phyloP scores from a whole-genome alignment of 495 filamentous ascomycete genomes.

The Terfezia boudieri region DNA sequence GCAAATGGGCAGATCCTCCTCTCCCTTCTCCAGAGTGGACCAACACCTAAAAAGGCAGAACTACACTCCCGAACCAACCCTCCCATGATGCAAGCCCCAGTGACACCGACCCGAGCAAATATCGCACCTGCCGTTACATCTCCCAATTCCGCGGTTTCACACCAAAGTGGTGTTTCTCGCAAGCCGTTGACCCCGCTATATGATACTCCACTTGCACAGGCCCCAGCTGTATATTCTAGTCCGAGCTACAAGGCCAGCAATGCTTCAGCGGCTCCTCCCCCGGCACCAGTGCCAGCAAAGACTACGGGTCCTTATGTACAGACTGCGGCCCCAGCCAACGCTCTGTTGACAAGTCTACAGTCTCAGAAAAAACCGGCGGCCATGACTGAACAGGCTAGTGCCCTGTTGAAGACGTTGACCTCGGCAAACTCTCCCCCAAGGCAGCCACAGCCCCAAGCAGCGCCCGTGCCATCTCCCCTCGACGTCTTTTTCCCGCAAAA shows the following conservation, averaged over 20 bases:
- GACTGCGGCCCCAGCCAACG: conserved; percentile 3
- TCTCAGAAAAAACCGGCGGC: conserved; percentile 5
- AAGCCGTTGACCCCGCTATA: conserved; percentile 35
- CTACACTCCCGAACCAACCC: not conserved
- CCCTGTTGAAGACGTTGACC: conserved; percentile 1
- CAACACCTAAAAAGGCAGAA: not conserved
- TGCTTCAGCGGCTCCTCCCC: not conserved
- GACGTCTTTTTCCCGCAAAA: not conserved
- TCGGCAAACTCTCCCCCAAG: not conserved
- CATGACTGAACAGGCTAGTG: conserved; percentile 8
- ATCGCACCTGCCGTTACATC: conserved; percentile 3
- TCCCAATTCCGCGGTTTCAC: conserved; percentile 28
- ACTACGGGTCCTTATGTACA: not conserved
- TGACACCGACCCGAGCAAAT: not conserved
- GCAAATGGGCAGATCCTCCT: conserved; percentile 13
- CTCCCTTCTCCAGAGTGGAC: conserved; percentile 9
- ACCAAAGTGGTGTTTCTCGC: conserved; percentile 3
- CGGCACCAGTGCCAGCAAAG: not conserved
- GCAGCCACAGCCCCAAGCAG: not conserved
- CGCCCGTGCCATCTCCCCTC: not conserved
- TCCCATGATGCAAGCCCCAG: not conserved
- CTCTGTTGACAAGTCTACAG: conserved; percentile 1
- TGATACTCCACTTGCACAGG: conserved; percentile 28
- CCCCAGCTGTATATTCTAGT: not conserved
- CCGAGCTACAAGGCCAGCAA: not conserved